phyloP scores from a whole-genome alignment of 2,329 filamentous ascomycete species.

The Cercospora brassicicola region DNA sequence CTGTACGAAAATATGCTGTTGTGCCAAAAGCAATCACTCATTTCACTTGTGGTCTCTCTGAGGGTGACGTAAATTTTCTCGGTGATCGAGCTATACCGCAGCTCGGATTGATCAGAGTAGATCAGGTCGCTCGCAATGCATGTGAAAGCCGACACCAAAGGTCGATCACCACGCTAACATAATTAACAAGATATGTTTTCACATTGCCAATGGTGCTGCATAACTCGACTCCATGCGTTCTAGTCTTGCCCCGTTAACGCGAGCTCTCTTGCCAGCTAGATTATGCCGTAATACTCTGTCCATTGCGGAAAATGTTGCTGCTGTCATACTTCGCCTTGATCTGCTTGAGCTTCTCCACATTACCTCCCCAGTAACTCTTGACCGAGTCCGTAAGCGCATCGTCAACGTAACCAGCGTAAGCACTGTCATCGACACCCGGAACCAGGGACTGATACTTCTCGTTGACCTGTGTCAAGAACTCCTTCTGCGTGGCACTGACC shows the following conservation, averaged over 20 bases:
- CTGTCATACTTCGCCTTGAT: conserved; percentile 39
- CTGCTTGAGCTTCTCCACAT: conserved; percentile 33
- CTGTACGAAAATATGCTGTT: background rate
- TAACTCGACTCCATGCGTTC: background rate
- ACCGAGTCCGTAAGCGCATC: conserved; percentile 35
- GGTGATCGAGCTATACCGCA: too few species aligned
- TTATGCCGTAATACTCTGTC: conserved; percentile 16
- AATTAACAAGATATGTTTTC: too few species aligned
- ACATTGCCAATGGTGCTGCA: too few species aligned
- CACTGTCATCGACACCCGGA: conserved; percentile 16
- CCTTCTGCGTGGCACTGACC: conserved; percentile 6
- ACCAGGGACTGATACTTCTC: conserved; percentile 2
- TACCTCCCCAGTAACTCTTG: conserved; percentile 34
- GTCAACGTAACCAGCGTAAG: conserved; percentile 27
- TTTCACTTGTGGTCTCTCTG: too few species aligned
- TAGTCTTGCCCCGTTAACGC: background rate
- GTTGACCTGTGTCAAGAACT: conserved; percentile 16
- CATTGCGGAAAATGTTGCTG: conserved; percentile 29
- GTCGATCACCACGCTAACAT: too few species aligned
- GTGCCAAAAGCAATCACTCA: background rate
- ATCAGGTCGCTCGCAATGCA: too few species aligned
- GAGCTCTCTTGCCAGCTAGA: background rate
- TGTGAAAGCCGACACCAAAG: too few species aligned
- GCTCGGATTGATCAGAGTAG: too few species aligned
- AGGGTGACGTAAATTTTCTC: too few species aligned